Conservation (phyloP, 345 rosid genomes). For the Aquilaria malaccensis region DNA sequence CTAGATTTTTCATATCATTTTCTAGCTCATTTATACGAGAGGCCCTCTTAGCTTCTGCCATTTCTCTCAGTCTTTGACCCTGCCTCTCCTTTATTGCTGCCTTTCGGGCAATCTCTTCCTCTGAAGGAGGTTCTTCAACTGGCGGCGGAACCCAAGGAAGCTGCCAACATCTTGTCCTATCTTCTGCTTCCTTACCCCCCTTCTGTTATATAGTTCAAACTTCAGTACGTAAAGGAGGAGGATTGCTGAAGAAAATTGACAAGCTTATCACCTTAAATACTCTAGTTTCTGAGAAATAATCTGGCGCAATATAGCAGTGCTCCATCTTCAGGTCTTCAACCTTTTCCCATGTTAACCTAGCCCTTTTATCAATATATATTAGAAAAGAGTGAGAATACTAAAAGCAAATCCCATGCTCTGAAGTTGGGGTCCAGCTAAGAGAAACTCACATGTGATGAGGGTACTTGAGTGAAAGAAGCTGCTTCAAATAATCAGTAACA, state of each 20-base stretch:
- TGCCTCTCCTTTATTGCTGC: slow-evolving; percentile 91
- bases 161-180: slow-evolving; percentile 87
- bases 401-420: slow-evolving; percentile 2
- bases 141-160: slow-evolving; percentile 94
- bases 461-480: slow-evolving; percentile 85
- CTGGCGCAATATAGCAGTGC: slow-evolving; percentile 77
- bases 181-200: slow-evolving; percentile 83
- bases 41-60: slow-evolving; percentile 94
- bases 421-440: slow-evolving; percentile 9
- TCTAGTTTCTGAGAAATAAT: slow-evolving; percentile 66
- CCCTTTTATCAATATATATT: slow-evolving; percentile 32
- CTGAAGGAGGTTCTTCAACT: slow-evolving; percentile 86
- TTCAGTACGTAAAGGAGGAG: slow-evolving; percentile 7
- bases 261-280: slow-evolving; percentile 55
- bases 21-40: slow-evolving; percentile 80
- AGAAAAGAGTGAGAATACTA: slow-evolving; percentile 3
- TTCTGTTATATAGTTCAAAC: slow-evolving; percentile 41
- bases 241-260: slow-evolving; percentile 8
- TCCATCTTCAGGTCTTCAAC: slow-evolving; percentile 96
- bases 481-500: slow-evolving; percentile 84
- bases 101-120: slow-evolving; percentile 94
- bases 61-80: slow-evolving; percentile 91
- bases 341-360: slow-evolving; percentile 87
- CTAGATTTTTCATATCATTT: slow-evolving; percentile 71
- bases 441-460: slow-evolving; percentile 80